These are phyloP conservation scores for Diversispora epigaea DNA, from an alignment of 192 early-diverging fungal species.

Conservation along the genomic window DNA sequence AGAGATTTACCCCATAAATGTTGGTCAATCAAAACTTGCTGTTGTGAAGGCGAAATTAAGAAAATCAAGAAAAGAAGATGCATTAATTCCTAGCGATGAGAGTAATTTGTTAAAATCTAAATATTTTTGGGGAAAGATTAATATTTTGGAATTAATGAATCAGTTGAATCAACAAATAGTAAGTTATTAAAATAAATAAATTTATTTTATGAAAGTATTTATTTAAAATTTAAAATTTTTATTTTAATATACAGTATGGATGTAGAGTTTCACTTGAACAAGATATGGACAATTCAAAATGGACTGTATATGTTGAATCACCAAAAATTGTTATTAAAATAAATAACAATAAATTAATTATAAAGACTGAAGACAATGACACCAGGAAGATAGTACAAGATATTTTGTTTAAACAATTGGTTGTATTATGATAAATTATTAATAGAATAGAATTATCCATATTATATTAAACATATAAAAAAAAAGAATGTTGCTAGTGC, in stretches of 20 bases:
- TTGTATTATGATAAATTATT: slow-evolving; percentile 29
- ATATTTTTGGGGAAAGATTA: background rate
- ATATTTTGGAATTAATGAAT: background rate
- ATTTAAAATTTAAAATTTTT: no score
- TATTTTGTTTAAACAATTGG: slow-evolving; percentile 27
- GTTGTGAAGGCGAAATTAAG: background rate
- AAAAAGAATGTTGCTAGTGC: no score
- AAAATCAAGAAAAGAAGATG: background rate
- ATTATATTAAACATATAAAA: no score
- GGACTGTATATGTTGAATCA: background rate
- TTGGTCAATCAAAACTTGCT: slow-evolving; percentile 1
- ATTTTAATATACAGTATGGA: background rate
- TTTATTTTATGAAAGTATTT: background rate
- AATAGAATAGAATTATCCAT: no score
- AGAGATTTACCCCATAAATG: background rate
- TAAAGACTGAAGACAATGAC: slow-evolving; percentile 9
- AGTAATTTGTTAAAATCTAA: background rate
- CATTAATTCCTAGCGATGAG: background rate
- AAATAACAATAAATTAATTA: background rate
- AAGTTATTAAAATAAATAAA: background rate
- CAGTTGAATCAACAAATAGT: background rate
- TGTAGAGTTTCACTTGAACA: background rate
- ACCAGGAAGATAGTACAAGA: slow-evolving; percentile 4
- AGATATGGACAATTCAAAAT: background rate
- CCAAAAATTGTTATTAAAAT: slow-evolving; percentile 12